A percentile compares a stretch with the other conserved stretches of the same genome.
Conservation (phyloP, 2,329 filamentous ascomycete genomes). For the Lachnellula hyalina region DNA sequence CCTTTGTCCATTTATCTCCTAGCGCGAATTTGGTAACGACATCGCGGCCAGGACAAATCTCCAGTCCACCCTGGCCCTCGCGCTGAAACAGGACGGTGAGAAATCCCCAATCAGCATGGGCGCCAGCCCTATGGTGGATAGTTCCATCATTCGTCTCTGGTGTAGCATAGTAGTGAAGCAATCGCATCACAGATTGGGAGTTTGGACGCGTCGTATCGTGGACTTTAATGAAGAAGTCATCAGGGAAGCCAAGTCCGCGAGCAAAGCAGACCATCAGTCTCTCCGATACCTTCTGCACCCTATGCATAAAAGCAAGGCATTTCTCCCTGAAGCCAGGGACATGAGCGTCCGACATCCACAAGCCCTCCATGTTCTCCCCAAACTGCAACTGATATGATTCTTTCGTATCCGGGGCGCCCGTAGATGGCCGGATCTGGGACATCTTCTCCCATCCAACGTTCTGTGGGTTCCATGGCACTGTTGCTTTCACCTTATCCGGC, state of each 20-base stretch:
- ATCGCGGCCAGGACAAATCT: constrained; percentile 59
- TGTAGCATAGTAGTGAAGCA: constrained; percentile 50
- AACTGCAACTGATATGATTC: constrained; percentile 54
- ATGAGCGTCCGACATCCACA: constrained; percentile 27
- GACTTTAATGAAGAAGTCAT: constrained; percentile 46
- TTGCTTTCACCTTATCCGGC: constrained; percentile 40
- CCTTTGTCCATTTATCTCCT: constrained; percentile 55
- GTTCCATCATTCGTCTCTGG: constrained; percentile 32
- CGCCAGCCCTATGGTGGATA: constrained; percentile 51
- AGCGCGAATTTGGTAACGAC: constrained; percentile 51
- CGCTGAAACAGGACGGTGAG: constrained; percentile 57
- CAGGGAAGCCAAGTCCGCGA: constrained; percentile 44
- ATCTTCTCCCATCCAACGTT: constrained; percentile 41
- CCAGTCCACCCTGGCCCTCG: constrained; percentile 52
- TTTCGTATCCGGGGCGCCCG: constrained; percentile 47
- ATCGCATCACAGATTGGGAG: constrained; percentile 44
- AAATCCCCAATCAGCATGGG: constrained; percentile 57
- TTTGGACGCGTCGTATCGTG: constrained; percentile 43
- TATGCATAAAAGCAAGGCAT: constrained; percentile 25
- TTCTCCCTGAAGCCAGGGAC: constrained; percentile 43
- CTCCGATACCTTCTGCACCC: constrained; percentile 40
- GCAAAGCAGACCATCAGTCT: constrained; percentile 49
- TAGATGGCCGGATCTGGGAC: constrained; percentile 47
- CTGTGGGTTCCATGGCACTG: constrained; percentile 32
- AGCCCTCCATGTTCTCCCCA: constrained; percentile 21